phyloP scores from a whole-genome alignment of 441 rosid species.

The Eutrema salsugineum region DNA sequence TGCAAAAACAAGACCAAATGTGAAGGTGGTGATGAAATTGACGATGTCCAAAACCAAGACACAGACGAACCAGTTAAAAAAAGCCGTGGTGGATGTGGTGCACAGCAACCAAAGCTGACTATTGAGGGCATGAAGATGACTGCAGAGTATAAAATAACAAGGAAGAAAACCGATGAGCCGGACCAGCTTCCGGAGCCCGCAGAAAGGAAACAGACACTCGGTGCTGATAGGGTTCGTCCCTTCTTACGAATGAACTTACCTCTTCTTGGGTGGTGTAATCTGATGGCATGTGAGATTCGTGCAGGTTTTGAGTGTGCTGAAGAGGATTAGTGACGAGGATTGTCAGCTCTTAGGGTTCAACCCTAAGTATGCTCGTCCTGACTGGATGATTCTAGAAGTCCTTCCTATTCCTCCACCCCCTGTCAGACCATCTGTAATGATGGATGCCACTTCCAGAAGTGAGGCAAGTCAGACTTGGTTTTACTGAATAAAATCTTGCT shows the following conservation, averaged over 20 bases:
- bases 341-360: constrained; percentile 81
- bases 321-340: constrained; percentile 95
- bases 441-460: constrained; percentile 99
- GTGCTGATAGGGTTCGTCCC: constrained; percentile 85
- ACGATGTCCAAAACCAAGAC: constrained; percentile 65
- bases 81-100: constrained; percentile 82
- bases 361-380: constrained; percentile 98
- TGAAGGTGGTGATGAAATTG: constrained; percentile 88
- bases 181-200: constrained; percentile 98
- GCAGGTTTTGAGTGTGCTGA: constrained; percentile 88
- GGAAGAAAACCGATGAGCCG: constrained; percentile 85
- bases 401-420: constrained; percentile 99
- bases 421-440: constrained; percentile 99
- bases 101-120: constrained; percentile 67
- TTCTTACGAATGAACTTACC: background rate
- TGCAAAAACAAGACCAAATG: constrained; percentile 91
- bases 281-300: constrained; percentile 4
- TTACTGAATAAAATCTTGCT: background rate
- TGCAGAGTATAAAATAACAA: constrained; percentile 81
- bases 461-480: constrained; percentile 53
- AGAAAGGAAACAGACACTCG: constrained; percentile 91
- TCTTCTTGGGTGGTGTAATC: background rate
- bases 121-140: constrained; percentile 99
- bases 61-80: constrained; percentile 80
- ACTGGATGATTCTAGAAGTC: constrained; percentile 99